phyloP scores from a whole-genome alignment of 495 filamentous ascomycete genomes.

The Tuber brumale region DNA sequence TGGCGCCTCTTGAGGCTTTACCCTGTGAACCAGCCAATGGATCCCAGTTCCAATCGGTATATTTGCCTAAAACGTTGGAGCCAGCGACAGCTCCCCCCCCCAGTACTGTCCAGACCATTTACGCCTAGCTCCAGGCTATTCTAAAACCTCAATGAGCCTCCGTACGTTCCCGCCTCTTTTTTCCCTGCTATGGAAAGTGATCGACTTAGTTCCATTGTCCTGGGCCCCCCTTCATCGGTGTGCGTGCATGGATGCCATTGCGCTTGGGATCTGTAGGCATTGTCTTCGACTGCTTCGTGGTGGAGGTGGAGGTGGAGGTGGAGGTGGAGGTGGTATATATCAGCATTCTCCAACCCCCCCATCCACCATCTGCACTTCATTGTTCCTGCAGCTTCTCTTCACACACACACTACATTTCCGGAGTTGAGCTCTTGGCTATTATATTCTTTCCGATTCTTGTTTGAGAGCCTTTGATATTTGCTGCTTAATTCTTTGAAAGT shows the following conservation, averaged over 20 bases:
- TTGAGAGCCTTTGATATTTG: constrained; percentile 1
- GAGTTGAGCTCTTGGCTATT: constrained; percentile 4
- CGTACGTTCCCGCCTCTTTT: not conserved
- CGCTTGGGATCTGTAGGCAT: not conserved
- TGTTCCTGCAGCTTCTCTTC: not conserved
- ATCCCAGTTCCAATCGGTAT: not conserved
- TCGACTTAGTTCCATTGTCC: not conserved
- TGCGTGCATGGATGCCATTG: not conserved
- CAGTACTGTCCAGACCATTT: not conserved
- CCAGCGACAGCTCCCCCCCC: not conserved
- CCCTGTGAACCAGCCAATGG: not conserved
- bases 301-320: not conserved
- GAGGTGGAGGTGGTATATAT: not conserved
- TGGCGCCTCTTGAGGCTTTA: constrained; percentile 1
- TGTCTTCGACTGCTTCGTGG: not conserved
- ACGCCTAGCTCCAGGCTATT: not conserved
- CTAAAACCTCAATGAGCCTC: constrained; percentile 6
- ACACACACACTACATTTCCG: not conserved
- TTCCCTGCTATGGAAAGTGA: not conserved
- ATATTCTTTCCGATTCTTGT: constrained; percentile 13
- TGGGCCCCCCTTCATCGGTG: not conserved
- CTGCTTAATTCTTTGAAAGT: constrained; percentile 14
- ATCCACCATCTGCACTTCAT: not conserved
- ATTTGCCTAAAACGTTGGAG: not conserved
- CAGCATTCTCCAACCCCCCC: not conserved